phyloP scores from a whole-genome alignment of 306 rosid genomes.

The Cucurbita pepo region DNA sequence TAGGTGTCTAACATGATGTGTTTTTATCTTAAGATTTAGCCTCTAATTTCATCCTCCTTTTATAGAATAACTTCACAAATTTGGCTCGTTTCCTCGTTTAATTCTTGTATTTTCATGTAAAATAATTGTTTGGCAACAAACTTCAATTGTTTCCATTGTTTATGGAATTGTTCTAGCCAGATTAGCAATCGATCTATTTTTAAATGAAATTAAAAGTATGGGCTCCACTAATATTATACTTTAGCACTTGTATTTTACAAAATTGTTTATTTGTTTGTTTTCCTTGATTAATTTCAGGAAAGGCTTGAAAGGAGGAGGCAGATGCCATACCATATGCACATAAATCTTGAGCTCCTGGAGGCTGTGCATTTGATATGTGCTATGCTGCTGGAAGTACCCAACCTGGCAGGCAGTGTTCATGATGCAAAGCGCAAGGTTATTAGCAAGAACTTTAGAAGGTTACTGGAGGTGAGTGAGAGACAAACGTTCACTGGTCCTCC shows the following conservation, averaged over 20 bases:
- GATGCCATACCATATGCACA: conserved; percentile 99
- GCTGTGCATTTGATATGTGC: conserved; percentile 83
- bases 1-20: background rate
- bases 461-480: conserved; percentile 68
- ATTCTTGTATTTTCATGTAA: background rate
- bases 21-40: background rate
- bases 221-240: background rate
- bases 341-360: conserved; percentile 89
- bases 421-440: conserved; percentile 70
- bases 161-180: background rate
- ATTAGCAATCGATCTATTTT: background rate
- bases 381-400: conserved; percentile 95
- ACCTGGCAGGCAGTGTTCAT: conserved; percentile 68
- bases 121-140: background rate
- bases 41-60: background rate
- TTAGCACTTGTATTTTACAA: background rate
- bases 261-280: background rate
- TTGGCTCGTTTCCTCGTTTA: background rate
- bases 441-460: conserved; percentile 62
- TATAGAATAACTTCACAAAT: background rate
- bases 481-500: conserved; percentile 92
- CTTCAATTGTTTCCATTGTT: background rate
- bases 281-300: conserved; percentile 37
- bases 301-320: conserved; percentile 92
- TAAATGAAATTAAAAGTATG: background rate